Evolutionary conservation across 257 asterid genomes (phyloP).

Genomic region (Petrea volubilis): DNA sequence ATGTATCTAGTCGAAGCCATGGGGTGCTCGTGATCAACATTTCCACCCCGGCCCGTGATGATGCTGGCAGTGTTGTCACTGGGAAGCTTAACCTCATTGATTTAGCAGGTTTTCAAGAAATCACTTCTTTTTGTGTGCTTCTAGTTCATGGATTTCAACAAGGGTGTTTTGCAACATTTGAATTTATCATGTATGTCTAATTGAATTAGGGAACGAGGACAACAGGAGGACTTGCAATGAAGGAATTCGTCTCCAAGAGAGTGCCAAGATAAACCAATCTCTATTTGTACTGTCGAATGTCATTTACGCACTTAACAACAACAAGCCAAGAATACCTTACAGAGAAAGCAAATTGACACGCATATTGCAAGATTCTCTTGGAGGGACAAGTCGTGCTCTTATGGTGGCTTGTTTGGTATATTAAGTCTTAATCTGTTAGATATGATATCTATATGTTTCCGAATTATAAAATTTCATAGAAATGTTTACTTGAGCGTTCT

Average conservation of each 20-base stretch:
- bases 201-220: conserved; percentile 78
- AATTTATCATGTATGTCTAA: neutral
- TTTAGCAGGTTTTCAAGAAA: conserved; percentile 69
- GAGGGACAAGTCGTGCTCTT: conserved; percentile 82
- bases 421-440: neutral
- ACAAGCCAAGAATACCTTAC: conserved; percentile 64
- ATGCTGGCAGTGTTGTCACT: conserved; percentile 29
- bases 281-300: conserved; percentile 87
- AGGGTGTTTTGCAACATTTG: conserved; percentile 2
- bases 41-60: conserved; percentile 43
- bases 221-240: conserved; percentile 73
- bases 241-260: conserved; percentile 91
- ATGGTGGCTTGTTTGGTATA: conserved; percentile 93
- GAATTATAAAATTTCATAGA: neutral
- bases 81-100: conserved; percentile 94
- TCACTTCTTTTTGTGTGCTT: neutral
- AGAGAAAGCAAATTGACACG: conserved; percentile 95
- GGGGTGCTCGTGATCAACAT: conserved; percentile 62
- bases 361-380: conserved; percentile 92
- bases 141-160: neutral
- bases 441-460: neutral
- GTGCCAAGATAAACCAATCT: conserved; percentile 92
- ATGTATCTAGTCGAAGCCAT: conserved; percentile 93
- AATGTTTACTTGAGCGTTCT: neutral
- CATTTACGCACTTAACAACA: conserved; percentile 76